A percentile compares a stretch with the other conserved stretches of the same genome.
Conservation (phyloP, 805 yeast genomes). For the Blastobotrys americana region DNA sequence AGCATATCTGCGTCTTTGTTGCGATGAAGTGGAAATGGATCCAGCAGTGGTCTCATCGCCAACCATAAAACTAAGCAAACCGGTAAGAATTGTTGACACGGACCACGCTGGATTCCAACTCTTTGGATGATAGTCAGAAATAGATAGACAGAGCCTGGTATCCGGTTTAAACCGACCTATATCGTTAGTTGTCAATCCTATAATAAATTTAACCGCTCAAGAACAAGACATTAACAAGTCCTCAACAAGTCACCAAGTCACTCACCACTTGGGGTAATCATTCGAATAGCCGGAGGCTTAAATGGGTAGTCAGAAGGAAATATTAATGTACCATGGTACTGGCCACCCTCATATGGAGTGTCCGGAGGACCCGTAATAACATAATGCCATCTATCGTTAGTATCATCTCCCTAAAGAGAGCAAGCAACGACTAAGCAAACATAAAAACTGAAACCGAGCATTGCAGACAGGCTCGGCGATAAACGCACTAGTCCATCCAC, state of each 20-base stretch:
- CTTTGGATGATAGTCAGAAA: slow-evolving; percentile 93
- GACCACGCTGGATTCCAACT: slow-evolving; percentile 97
- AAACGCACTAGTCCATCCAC: too few species aligned
- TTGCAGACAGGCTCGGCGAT: too few species aligned
- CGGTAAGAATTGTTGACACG: slow-evolving; percentile 80
- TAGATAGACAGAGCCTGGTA: slow-evolving; percentile 77
- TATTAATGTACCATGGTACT: slow-evolving; percentile 79
- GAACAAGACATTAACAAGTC: too few species aligned
- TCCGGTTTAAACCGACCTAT: slow-evolving; percentile 54
- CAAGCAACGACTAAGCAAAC: too few species aligned
- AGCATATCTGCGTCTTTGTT: slow-evolving; percentile 42
- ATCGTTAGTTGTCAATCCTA: not conserved
- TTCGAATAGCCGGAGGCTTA: slow-evolving; percentile 79
- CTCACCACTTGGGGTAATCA: slow-evolving; percentile 69
- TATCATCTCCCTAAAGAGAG: too few species aligned
- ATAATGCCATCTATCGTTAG: slow-evolving; percentile 61
- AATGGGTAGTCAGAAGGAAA: slow-evolving; percentile 86
- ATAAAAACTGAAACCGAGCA: too few species aligned
- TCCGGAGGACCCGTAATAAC: slow-evolving; percentile 87
- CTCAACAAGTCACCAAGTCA: slow-evolving; percentile 25
- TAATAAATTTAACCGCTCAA: too few species aligned
- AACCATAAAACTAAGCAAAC: slow-evolving; percentile 87
- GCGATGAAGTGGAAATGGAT: slow-evolving; percentile 56
- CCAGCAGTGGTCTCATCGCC: slow-evolving; percentile 82
- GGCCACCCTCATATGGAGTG: slow-evolving; percentile 80